Evolutionary conservation across 2,329 filamentous ascomycete species (phyloP), one percentile per base, ranked within the genome.

Genomic region (Anthostomella pinea): DNA sequence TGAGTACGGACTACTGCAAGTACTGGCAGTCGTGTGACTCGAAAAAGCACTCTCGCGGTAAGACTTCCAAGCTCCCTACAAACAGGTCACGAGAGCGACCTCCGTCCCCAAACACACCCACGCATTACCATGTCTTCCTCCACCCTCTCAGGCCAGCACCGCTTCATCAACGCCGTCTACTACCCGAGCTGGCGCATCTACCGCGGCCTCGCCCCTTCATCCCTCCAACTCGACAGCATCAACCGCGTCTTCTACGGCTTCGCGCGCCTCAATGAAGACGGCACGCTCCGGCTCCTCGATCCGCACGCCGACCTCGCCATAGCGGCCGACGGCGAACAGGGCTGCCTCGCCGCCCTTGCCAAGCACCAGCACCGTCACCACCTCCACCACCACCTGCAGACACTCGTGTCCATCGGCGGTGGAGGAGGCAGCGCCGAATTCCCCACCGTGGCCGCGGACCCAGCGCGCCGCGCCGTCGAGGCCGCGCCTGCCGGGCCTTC

Each of bases 401-500:
- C 80, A 2, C 63, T 85, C 10, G 64, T 84, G 5, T 84, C 81
- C 1, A 66, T 85, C 17, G 81, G 81, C n/a, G 81, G 81, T 15
- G 80, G 77, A 11, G 68, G 67, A 10, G 79, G 75, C 13, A 83
- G 79, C 52, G 71, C 73, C 35, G 72, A 79, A 39, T 85, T 85
- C 48, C 68, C 79, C 1, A 62, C 56, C 9, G 68, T 83, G 15
- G 77, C 81, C 11, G 64, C 66, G 11, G 70, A 66, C 47, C 60
- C 65, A 9, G 49, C 56, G 4, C 59, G 69, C 3, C 65, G 78
- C 24, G 64, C 70, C 27, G 71, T 61, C 2, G 82, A 85, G 55
- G 77, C 75, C 3, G 60, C n/a, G 69, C 70, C 4, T 70, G 75
- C 15, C 64, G 68, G 33, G 62, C 62, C 9, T 67, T 84, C 41